These are phyloP conservation scores for Erysimum cheiranthoides DNA, from an alignment of 345 rosid species.

Conservation along the genomic window DNA sequence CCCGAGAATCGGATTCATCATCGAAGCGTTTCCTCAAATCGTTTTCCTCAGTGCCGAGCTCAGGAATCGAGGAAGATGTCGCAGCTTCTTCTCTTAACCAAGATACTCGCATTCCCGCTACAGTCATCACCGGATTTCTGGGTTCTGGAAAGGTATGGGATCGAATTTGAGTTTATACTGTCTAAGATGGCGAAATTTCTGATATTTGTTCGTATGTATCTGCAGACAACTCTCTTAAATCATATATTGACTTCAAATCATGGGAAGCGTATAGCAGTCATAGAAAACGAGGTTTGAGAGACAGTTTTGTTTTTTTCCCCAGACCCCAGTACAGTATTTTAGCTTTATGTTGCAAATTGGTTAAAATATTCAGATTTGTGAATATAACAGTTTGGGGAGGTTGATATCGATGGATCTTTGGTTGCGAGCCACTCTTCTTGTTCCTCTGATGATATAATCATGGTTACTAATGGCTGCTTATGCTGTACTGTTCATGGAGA, in stretches of 20 bases:
- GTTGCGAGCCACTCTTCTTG: slow-evolving; percentile 73
- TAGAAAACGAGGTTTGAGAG: slow-evolving; percentile 66
- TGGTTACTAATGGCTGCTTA: slow-evolving; percentile 76
- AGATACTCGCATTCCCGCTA: slow-evolving; percentile 4
- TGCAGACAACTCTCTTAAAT: slow-evolving; percentile 64
- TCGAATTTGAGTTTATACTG: neutral
- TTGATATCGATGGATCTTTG: slow-evolving; percentile 74
- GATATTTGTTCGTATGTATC: neutral
- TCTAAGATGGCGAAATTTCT: neutral
- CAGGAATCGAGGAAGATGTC: neutral
- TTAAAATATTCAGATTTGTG: neutral
- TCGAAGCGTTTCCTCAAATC: neutral
- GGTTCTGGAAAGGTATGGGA: neutral
- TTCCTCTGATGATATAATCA: slow-evolving; percentile 62
- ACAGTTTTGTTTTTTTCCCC: neutral
- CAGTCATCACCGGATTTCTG: slow-evolving; percentile 2
- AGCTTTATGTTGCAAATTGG: neutral
- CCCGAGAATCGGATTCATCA: neutral
- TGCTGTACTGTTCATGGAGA: slow-evolving; percentile 84
- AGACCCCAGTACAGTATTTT: neutral
- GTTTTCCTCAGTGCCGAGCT: neutral
- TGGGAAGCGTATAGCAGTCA: slow-evolving; percentile 79
- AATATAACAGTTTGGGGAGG: slow-evolving; percentile 64
- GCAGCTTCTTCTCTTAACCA: neutral
- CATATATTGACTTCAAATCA: slow-evolving; percentile 76